Conservation (phyloP, 2,329 filamentous ascomycete genomes). For the Trichoderma sp. region DNA sequence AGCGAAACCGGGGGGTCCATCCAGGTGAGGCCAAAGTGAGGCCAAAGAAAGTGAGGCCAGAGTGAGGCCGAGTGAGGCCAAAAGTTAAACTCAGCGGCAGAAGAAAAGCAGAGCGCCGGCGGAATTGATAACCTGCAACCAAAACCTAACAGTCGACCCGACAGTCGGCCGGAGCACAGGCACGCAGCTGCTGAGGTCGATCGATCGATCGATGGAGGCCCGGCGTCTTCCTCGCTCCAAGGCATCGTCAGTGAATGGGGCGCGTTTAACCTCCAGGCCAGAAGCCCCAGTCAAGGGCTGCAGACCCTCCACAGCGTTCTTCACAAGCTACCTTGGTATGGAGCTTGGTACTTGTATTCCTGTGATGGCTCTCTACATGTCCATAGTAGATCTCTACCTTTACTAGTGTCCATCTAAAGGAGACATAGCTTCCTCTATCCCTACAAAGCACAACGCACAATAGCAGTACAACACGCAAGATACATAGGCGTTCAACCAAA, state of each 20-base stretch:
- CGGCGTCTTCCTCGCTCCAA: background rate
- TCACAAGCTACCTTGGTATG: too few species aligned
- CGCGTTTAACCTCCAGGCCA: background rate
- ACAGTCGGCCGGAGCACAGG: too few species aligned
- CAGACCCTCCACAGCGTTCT: background rate
- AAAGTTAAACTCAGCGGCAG: too few species aligned
- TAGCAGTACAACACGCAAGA: background rate
- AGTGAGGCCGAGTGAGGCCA: too few species aligned
- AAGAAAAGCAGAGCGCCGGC: background rate
- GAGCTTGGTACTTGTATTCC: too few species aligned
- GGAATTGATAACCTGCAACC: background rate
- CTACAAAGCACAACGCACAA: background rate
- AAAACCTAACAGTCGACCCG: background rate
- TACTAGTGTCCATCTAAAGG: too few species aligned
- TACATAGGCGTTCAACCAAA: background rate
- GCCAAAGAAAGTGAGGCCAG: background rate
- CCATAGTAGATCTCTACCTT: background rate
- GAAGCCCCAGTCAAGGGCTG: background rate
- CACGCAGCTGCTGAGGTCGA: too few species aligned
- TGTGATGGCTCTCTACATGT: background rate
- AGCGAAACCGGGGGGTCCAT: too few species aligned
- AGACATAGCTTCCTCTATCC: background rate
- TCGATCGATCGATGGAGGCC: too few species aligned
- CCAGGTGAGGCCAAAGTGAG: background rate
- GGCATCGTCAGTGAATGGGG: constrained; percentile 6